Base-by-base conservation (phyloP, 2,329 filamentous ascomycete species). In the Penicillium sp. region DNA sequence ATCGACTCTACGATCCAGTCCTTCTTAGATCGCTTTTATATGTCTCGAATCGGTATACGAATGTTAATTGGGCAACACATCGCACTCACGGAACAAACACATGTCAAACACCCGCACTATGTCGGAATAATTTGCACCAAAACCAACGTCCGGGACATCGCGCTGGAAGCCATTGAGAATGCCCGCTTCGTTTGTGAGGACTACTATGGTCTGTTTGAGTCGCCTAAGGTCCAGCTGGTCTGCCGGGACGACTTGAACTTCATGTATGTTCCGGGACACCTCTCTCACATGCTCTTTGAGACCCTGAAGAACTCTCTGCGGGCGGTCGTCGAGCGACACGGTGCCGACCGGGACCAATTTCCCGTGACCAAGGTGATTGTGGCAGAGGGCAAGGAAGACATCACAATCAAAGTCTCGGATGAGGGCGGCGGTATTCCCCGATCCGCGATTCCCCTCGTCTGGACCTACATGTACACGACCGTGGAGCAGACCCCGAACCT, bases 381-480 rank as follows among this genome's bases (percentile, higher is more conserved):
- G 29, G 95, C 95, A 31, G 93, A 99, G 77, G 95, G 95, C 57
- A 93, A 95, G 74, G 95, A 99, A 77, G 95, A 99, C 71, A 99
- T 99, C 69, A 99, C 95, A 5, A 97, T 99, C 81, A 99, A 99
- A 79, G 90, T 99, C 67, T 91, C 90, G 4, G 95, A 99, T 74
- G 95, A 99, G 78, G 95, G 95, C 58, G 95, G 95, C 62, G 95
- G 95, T 61, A 98, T 99, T 53, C 92, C 95, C 0, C 83, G 95
- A 69, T 96, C 90, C 68, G 86, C 92, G 52, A 98, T 99, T 62
- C 95, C 95, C 5, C 83, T 99, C 14, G 95, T 98, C n/a, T 99
- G 95, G 95, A 99, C 95, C 13, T 99, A 99, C 76, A 99, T 98
- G 95, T 99, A 99, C 76, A 99, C 95, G 35, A 99, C 95, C 2